Conservation (phyloP, 805 yeast genomes). For the Candida railenensis region DNA sequence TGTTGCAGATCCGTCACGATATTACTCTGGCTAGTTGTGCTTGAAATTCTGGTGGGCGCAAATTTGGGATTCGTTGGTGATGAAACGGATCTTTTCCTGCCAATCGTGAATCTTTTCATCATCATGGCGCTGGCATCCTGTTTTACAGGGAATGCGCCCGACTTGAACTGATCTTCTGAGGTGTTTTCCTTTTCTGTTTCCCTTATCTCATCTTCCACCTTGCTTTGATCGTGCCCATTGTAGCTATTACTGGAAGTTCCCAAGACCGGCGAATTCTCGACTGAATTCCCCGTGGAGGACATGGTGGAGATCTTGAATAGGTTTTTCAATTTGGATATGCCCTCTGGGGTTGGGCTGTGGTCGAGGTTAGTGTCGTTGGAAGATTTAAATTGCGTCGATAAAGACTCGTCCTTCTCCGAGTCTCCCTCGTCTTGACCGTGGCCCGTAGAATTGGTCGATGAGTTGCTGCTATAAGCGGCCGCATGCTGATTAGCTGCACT, state of each 20-base stretch:
- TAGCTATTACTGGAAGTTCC: slow-evolving; percentile 5
- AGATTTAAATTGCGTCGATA: neutral
- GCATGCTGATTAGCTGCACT: slow-evolving; percentile 6
- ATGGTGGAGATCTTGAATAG: slow-evolving; percentile 21
- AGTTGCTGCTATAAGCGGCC: slow-evolving; percentile 1
- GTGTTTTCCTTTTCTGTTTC: neutral
- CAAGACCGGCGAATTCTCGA: slow-evolving; percentile 6
- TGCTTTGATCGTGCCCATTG: neutral
- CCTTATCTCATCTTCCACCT: slow-evolving; percentile 8
- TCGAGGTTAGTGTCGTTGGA: slow-evolving; percentile 7
- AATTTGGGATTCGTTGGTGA: slow-evolving; percentile 17
- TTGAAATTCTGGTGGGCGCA: slow-evolving; percentile 24
- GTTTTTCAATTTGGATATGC: slow-evolving; percentile 26
- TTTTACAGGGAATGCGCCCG: slow-evolving; percentile 2
- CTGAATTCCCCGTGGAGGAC: slow-evolving; percentile 2
- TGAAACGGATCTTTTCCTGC: slow-evolving; percentile 18
- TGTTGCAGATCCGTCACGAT: neutral
- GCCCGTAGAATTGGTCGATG: neutral
- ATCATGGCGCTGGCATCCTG: slow-evolving; percentile 8
- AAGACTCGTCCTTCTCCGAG: neutral
- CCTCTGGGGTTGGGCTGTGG: slow-evolving; percentile 9
- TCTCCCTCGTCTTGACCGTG: neutral
- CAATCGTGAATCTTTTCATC: slow-evolving; percentile 14
- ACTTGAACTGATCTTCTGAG: slow-evolving; percentile 8
- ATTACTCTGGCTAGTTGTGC: slow-evolving; percentile 7